These are phyloP conservation scores for Hymenochaete sp. DNA, from an alignment of 1,284 basidiomycete species.

Conservation along the genomic window DNA sequence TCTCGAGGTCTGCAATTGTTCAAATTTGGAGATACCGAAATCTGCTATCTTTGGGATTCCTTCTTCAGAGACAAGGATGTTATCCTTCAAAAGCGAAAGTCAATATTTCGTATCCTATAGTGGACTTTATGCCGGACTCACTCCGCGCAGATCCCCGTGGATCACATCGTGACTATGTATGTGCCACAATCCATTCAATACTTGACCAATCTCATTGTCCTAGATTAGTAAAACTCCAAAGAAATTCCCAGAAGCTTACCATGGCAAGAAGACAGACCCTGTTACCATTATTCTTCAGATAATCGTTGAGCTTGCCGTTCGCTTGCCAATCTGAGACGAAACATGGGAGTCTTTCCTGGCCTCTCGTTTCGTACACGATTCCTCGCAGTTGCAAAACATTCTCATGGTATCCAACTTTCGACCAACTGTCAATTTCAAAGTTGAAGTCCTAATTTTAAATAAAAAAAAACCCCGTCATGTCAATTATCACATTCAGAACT, in stretches of 20 bases:
- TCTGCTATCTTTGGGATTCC: conserved; percentile 4
- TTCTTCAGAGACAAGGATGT: conserved; percentile 2
- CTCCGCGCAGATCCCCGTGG: conserved; percentile 13
- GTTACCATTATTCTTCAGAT: too few species aligned
- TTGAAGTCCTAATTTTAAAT: conserved; percentile 5
- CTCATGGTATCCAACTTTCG: conserved; percentile 4
- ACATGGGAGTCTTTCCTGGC: conserved; percentile 11
- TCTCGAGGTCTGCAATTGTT: conserved; percentile 1
- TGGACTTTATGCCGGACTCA: conserved; percentile 1
- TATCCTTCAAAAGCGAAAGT: too few species aligned
- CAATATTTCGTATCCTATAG: too few species aligned
- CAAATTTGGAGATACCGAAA: conserved; percentile 6
- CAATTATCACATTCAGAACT: background rate
- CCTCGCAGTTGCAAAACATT: conserved; percentile 10
- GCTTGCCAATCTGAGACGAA: conserved; percentile 14
- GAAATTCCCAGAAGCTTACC: too few species aligned
- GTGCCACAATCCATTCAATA: too few species aligned
- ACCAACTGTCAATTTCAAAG: conserved; percentile 3
- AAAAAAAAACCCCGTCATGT: too few species aligned
- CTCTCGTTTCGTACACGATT: conserved; percentile 4
- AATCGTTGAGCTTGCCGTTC: conserved; percentile 11
- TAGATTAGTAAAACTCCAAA: too few species aligned
- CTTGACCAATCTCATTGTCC: too few species aligned
- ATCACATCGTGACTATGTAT: conserved; percentile 12
- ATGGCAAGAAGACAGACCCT: too few species aligned